Evolutionary conservation across 768 basidiomycete genomes (phyloP), one percentile per base, ranked within the genome.

Genomic region (Rhodotorula taiwanensis): DNA sequence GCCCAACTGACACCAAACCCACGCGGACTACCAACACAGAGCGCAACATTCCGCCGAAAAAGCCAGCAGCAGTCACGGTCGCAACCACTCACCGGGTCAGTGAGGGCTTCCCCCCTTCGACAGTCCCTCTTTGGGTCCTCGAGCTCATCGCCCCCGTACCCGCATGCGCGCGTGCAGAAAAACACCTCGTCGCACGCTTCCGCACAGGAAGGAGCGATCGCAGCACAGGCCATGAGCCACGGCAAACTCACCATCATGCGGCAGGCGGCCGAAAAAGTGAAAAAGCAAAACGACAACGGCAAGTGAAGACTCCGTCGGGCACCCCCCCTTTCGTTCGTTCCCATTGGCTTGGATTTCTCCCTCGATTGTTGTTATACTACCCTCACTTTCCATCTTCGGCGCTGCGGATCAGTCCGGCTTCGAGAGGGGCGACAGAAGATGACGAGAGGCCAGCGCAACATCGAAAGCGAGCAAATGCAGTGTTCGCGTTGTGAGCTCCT

Each of bases 171-270:
- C 52, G 16, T n/a, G 36, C 60, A 69, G 67, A 61, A 59, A n/a
- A 58, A 54, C 52, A 58, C 67, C 11, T 61, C 62, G 7, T 55
- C 55, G 0, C 67, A 69, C 62, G 41, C 62, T 3, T n/a, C 67
- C 2, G 27, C 44, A 18, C 43, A 62, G 42, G 67, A 69, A n/a
- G 57, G 59, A 47, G 27, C 21, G n/a, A 65, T 69, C 51, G 67
- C 67, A 30, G 62, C 62, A 1, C 52, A 49, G 4, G 67, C 67
- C 10, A 23, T 65, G n/a, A 14, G 39, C 4, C 52, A 65, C 34
- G 67, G 67, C 21, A 69, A 69, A 50, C 49, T 69, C 18, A 69
- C 61, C n/a, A 63, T 67, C 61, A 67, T 67, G 66, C 41, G 55
- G 18, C 33, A 48, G 20, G 53, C 58, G 8, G 66, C 52, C 5